A percentile compares a stretch with the other conserved stretches of the same genome.
Conservation (phyloP, 306 rosid species). For the Quercus mongolica region DNA sequence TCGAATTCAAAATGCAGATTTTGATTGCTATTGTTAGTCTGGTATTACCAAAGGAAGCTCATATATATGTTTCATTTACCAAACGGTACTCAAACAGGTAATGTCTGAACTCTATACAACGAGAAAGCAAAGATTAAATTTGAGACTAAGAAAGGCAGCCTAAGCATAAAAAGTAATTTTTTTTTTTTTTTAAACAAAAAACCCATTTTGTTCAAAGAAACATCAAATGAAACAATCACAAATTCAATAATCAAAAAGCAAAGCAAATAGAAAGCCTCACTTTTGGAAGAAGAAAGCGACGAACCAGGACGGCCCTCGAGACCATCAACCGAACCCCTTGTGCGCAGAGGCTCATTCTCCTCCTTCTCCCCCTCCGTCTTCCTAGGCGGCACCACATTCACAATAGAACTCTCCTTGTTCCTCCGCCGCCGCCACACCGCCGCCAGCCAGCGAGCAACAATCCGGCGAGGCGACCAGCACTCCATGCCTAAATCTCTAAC, state of each 20-base stretch:
- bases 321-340: slow-evolving; percentile 23
- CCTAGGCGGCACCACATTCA: slow-evolving; percentile 7
- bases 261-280: slow-evolving; percentile 17
- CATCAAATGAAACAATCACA: neutral
- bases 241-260: neutral
- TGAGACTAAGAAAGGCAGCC: too few species aligned
- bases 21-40: neutral
- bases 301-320: slow-evolving; percentile 6
- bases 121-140: neutral
- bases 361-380: slow-evolving; percentile 14
- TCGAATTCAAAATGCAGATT: neutral
- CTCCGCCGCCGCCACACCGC: slow-evolving; percentile 23
- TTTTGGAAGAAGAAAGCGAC: slow-evolving; percentile 9
- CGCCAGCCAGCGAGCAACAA: slow-evolving; percentile 46
- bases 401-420: slow-evolving; percentile 20
- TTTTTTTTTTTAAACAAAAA: too few species aligned
- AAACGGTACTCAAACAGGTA: neutral
- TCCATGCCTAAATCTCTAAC: slow-evolving; percentile 31
- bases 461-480: slow-evolving; percentile 51
- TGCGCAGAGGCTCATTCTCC: neutral
- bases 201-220: neutral
- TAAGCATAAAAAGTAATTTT: too few species aligned
- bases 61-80: neutral
- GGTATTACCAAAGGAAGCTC: neutral
- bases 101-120: neutral